A percentile compares a stretch with the other conserved stretches of the same genome.
These are phyloP conservation scores for Ophiostoma tasmaniense DNA, from an alignment of 2,329 filamentous ascomycete species.

Conservation along the genomic window DNA sequence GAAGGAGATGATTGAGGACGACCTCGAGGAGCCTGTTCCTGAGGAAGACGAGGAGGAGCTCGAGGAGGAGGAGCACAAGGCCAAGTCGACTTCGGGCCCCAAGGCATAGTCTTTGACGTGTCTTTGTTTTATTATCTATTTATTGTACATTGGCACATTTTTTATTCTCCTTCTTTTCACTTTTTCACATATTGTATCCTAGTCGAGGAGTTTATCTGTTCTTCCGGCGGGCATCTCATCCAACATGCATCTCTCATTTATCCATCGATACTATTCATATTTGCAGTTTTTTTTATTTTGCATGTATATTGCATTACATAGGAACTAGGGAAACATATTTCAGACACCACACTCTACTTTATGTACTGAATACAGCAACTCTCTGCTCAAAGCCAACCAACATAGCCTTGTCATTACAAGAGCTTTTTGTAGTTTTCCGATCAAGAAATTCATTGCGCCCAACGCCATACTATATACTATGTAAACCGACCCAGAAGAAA, in stretches of 20 bases:
- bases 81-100: neutral
- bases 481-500: neutral
- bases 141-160: neutral
- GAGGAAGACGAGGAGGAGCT: slow-evolving; percentile 24
- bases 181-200: neutral
- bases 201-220: neutral
- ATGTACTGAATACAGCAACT: neutral
- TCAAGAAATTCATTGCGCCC: neutral
- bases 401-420: too few relatives aligned
- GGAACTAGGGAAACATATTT: neutral
- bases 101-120: neutral
- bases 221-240: neutral
- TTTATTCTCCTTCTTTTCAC: too few relatives aligned
- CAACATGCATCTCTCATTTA: neutral
- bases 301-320: neutral
- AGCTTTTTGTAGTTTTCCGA: too few relatives aligned
- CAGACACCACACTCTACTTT: neutral
- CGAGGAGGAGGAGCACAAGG: neutral
- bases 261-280: neutral
- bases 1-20: slow-evolving; percentile 44
- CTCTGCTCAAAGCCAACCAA: too few relatives aligned
- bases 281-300: neutral
- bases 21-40: slow-evolving; percentile 35
- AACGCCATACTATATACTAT: neutral
- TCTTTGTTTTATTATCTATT: neutral